Conservation (phyloP, 345 rosid species). For the Eucalyptus erythrocorys region DNA sequence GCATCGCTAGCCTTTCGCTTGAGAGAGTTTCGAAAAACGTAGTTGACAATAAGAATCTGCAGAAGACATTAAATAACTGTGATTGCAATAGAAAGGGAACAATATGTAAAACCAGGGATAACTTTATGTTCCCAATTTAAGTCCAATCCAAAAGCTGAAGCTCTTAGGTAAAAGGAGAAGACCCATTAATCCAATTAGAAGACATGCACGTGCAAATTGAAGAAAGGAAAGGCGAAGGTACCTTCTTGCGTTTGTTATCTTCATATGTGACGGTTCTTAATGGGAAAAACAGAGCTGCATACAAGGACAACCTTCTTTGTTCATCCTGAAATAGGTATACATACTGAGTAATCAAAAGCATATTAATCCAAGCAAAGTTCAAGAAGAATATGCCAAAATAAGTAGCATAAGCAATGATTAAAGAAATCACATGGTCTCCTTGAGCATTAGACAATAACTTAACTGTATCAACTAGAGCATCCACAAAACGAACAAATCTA, state of each 20-base stretch:
- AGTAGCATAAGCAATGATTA: neutral
- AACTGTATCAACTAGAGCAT: neutral
- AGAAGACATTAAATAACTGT: neutral
- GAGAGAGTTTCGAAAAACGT: slow-evolving; percentile 62
- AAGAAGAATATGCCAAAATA: neutral
- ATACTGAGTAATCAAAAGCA: neutral
- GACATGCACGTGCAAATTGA: neutral
- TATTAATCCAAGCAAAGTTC: neutral
- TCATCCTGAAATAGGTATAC: slow-evolving; percentile 49
- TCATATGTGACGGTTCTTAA: slow-evolving; percentile 32
- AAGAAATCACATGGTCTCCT: neutral
- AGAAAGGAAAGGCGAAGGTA: neutral
- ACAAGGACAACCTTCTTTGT: slow-evolving; percentile 58
- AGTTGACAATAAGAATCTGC: slow-evolving; percentile 63
- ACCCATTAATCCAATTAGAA: neutral
- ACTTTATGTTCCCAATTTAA: neutral
- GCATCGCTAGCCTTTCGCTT: slow-evolving; percentile 78
- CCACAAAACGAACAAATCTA: neutral
- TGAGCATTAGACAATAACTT: neutral
- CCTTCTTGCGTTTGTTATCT: slow-evolving; percentile 68
- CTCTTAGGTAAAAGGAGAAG: neutral
- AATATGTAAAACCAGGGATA: neutral
- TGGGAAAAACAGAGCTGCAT: slow-evolving; percentile 84
- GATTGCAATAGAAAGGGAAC: neutral
- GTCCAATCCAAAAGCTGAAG: neutral